Evolutionary conservation across 1,139 yeast genomes (phyloP).

Genomic region (Pichiaceae sp.): DNA sequence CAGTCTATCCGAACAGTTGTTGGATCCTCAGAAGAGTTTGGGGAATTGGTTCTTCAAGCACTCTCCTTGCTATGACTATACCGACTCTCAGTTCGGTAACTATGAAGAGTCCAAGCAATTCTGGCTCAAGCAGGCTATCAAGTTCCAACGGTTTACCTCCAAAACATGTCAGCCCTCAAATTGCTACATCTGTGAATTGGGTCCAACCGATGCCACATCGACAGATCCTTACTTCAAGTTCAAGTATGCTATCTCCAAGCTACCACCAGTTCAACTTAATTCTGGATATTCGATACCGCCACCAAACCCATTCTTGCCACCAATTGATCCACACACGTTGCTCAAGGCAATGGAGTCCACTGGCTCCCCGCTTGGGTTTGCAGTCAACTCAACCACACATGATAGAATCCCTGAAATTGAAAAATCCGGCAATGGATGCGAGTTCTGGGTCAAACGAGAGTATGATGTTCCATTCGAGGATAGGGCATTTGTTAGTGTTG

Average conservation of each 20-base stretch:
- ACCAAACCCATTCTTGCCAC: neutral
- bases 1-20: constrained; percentile 29
- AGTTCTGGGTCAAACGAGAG: constrained; percentile 44
- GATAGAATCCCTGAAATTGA: constrained; percentile 24
- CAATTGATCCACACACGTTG: neutral
- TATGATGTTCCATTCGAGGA: constrained; percentile 8
- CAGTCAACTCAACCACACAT: constrained; percentile 20
- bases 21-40: constrained; percentile 24
- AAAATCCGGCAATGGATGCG: constrained; percentile 25
- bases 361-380: constrained; percentile 15
- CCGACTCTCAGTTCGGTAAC: constrained; percentile 20
- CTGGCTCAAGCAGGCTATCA: constrained; percentile 32
- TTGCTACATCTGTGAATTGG: neutral
- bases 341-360: neutral
- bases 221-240: constrained; percentile 23
- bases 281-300: neutral
- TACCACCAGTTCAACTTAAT: constrained; percentile 4
- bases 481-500: constrained; percentile 33
- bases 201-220: neutral
- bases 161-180: neutral
- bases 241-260: constrained; percentile 18
- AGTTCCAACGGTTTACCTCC: constrained; percentile 26
- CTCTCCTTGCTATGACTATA: constrained; percentile 25
- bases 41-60: constrained; percentile 35
- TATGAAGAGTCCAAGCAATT: constrained; percentile 23